Evolutionary conservation across 352 stramenopile genomes (phyloP).

Genomic region (Pythium chondricola): DNA sequence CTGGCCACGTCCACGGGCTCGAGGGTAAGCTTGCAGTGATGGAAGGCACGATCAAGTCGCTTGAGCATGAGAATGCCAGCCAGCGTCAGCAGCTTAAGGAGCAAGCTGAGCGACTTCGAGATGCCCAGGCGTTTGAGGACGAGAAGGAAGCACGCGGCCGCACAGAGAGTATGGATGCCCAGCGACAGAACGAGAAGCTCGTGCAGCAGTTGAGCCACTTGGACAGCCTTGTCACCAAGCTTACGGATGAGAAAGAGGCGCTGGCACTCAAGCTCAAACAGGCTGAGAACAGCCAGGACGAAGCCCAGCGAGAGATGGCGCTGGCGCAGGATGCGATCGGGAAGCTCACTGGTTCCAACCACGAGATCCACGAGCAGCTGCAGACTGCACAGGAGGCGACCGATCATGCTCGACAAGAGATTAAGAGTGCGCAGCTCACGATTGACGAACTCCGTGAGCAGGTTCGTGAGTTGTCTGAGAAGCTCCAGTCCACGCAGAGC

Average conservation of each 20-base stretch:
- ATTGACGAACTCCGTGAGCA: constrained; percentile 45
- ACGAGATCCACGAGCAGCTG: constrained; percentile 33
- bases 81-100: constrained; percentile 10
- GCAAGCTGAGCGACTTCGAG: constrained; percentile 6
- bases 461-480: constrained; percentile 49
- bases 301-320: constrained; percentile 15
- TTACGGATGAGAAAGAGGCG: constrained; percentile 21
- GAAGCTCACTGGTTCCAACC: constrained; percentile 45
- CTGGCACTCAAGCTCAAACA: constrained; percentile 11
- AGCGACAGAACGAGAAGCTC: constrained; percentile 19
- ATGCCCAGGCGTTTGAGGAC: constrained; percentile 9
- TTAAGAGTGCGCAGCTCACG: constrained; percentile 22
- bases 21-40: constrained; percentile 13
- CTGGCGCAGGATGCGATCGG: constrained; percentile 30
- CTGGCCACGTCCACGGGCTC: constrained; percentile 1
- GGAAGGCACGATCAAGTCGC: constrained; percentile 9
- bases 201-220: constrained; percentile 24
- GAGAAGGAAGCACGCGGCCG: constrained; percentile 15
- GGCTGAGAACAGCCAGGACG: constrained; percentile 12
- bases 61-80: constrained; percentile 14
- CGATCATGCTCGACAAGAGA: constrained; percentile 19
- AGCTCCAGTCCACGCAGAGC: constrained; percentile 39
- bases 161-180: constrained; percentile 16
- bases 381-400: constrained; percentile 35
- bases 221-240: constrained; percentile 17